Evolutionary conservation across 176 grass and related monocot species (phyloP), one percentile per base, ranked within the genome.

Genomic region (Canna indica): DNA sequence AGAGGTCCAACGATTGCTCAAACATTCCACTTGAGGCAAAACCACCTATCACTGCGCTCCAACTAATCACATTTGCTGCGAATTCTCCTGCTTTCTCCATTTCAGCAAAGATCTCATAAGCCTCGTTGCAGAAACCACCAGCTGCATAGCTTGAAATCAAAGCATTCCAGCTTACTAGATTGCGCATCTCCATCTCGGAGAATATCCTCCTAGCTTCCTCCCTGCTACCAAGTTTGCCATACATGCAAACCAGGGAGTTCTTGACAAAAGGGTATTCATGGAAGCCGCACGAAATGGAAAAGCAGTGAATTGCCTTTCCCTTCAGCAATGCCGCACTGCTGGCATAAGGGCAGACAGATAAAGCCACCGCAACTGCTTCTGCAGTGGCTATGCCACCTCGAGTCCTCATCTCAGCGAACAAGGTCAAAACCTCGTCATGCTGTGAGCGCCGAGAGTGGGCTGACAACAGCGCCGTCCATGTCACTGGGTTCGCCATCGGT

Each of bases 171-270:
- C 81, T 78, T 47, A 91, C 84, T 0, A 72, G 52, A 50, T 85
- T 81, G 44, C 44, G 87, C 42, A 36, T 36, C 6, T 33, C 2
- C 0, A 79, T 64, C 7, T 72, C 52, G 20, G 1, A 0, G 66
- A 87, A 91, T 25, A 83, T 13, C 73, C 38, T 68, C 69, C 27
- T 24, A 0, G 88, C 82, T 1, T 73, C 85, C 10, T 73, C 79
- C 68, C 78, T 80, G 26, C 57, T 22, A 11, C 82, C 45, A 2
- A 87, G 73, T 70, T 91, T 91, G 17, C 85, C 85, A 5, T 91
- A 91, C 88, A 87, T 78, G 77, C 88, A 91, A 15, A 87, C 67
- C 45, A 87, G 24, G 1, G 85, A 91, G 70, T 85, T 91, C 7
- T 56, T 80, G 45, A 91, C 82, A 59, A 87, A 87, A 66, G 75